These are phyloP conservation scores for Mycena chlorophos DNA, from an alignment of 768 basidiomycete species.

Conservation along the genomic window DNA sequence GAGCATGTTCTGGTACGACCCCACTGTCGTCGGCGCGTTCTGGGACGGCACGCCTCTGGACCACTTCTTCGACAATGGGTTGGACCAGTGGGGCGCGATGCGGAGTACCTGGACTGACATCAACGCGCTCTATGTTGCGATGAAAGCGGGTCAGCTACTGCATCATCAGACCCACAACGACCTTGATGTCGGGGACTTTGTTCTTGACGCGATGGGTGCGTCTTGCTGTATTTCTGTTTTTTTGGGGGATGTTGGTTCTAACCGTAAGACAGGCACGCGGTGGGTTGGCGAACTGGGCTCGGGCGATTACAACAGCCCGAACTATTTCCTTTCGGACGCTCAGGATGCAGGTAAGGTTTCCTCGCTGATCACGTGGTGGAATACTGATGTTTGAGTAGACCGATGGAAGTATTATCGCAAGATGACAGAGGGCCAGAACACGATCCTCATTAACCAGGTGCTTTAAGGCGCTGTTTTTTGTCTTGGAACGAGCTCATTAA, in stretches of 20 bases:
- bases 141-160: constrained; percentile 80
- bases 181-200: constrained; percentile 93
- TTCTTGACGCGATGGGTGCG: constrained; percentile 92
- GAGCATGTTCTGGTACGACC: constrained; percentile 90
- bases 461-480: too few relatives aligned
- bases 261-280: too few relatives aligned
- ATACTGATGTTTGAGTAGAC: too few relatives aligned
- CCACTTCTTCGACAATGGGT: constrained; percentile 68
- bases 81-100: constrained; percentile 89
- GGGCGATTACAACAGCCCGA: too few relatives aligned
- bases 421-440: constrained; percentile 83
- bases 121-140: constrained; percentile 79
- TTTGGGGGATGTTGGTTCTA: too few relatives aligned
- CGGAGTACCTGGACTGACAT: constrained; percentile 91
- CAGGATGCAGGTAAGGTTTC: too few relatives aligned
- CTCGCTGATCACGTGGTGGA: too few relatives aligned
- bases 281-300: constrained; percentile 96
- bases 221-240: too few relatives aligned
- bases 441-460: constrained; percentile 74
- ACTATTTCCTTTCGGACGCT: too few relatives aligned
- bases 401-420: constrained; percentile 96
- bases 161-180: constrained; percentile 94
- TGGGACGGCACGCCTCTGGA: constrained; percentile 89
- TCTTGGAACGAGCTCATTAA: too few relatives aligned
- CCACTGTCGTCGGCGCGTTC: constrained; percentile 81